Conservation (phyloP, 1,139 yeast species). For the Candida smagusa region DNA sequence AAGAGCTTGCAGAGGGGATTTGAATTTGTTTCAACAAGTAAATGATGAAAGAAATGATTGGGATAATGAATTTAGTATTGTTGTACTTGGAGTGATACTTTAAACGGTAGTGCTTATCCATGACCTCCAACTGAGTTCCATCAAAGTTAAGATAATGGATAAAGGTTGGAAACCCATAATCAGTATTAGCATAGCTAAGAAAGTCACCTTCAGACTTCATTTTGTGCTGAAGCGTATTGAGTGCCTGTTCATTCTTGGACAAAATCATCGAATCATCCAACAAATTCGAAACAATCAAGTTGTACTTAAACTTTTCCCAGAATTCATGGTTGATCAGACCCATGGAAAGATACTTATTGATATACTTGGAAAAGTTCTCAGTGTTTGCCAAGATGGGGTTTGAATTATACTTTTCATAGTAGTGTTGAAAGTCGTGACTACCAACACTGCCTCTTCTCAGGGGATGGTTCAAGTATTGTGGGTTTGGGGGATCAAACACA, state of each 20-base stretch:
- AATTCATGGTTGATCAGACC: slow-evolving; percentile 19
- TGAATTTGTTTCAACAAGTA: slow-evolving; percentile 21
- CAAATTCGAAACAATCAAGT: slow-evolving; percentile 37
- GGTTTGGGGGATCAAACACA: slow-evolving; percentile 5
- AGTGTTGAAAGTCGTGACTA: slow-evolving; percentile 12
- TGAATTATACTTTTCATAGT: slow-evolving; percentile 9
- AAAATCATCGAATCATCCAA: slow-evolving; percentile 43
- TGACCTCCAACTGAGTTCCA: slow-evolving; percentile 11
- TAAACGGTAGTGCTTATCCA: slow-evolving; percentile 10
- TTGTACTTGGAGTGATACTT: slow-evolving; percentile 9
- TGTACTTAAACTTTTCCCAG: slow-evolving; percentile 45
- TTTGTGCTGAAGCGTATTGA: slow-evolving; percentile 10
- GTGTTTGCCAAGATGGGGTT: slow-evolving; percentile 15
- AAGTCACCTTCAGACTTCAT: not conserved
- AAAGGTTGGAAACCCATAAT: slow-evolving; percentile 5
- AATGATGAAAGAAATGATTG: slow-evolving; percentile 22
- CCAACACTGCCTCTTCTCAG: slow-evolving; percentile 4
- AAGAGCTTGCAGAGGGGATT: not conserved
- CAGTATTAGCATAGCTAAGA: slow-evolving; percentile 3
- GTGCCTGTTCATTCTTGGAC: slow-evolving; percentile 41
- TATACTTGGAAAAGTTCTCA: slow-evolving; percentile 25
- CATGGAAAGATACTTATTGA: slow-evolving; percentile 26
- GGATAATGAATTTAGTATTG: slow-evolving; percentile 12
- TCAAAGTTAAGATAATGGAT: slow-evolving; percentile 12
- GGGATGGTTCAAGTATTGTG: slow-evolving; percentile 4